Evolutionary conservation across 2,329 filamentous ascomycete genomes (phyloP).

Genomic region (Acrodontium crateriforme): DNA sequence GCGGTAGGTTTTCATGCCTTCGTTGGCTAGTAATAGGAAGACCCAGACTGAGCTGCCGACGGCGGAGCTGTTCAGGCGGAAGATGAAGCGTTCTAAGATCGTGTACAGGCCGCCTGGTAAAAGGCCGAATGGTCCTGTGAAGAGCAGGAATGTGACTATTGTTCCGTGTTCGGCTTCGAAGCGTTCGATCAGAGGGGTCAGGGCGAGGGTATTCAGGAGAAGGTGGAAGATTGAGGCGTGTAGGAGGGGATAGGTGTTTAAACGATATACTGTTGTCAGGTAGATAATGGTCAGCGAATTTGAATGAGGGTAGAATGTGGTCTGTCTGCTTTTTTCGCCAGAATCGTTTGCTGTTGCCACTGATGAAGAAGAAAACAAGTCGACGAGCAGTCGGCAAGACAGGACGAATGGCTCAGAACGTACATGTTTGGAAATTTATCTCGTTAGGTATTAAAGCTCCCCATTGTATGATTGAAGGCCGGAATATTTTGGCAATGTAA

Average conservation of each 20-base stretch:
- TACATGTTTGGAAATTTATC: constrained; percentile 58
- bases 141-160: constrained; percentile 70
- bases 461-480: constrained; percentile 62
- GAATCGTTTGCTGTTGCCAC: no score
- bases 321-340: no score
- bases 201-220: constrained; percentile 61
- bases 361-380: no score
- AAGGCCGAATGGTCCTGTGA: constrained; percentile 52
- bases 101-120: constrained; percentile 75
- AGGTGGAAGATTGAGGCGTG: constrained; percentile 72
- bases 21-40: constrained; percentile 71
- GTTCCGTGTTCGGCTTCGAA: constrained; percentile 92
- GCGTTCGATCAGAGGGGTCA: constrained; percentile 79
- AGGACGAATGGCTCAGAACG: constrained; percentile 21
- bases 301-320: not conserved
- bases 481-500: constrained; percentile 56
- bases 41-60: constrained; percentile 88
- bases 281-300: constrained; percentile 2
- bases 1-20: constrained; percentile 74
- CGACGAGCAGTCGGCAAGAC: not conserved
- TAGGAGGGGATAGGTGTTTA: constrained; percentile 84
- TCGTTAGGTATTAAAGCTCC: constrained; percentile 65
- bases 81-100: constrained; percentile 57
- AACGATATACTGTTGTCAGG: constrained; percentile 57
- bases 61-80: constrained; percentile 58